phyloP scores from a whole-genome alignment of 257 asterid species.

The Lithospermum erythrorhizon region DNA sequence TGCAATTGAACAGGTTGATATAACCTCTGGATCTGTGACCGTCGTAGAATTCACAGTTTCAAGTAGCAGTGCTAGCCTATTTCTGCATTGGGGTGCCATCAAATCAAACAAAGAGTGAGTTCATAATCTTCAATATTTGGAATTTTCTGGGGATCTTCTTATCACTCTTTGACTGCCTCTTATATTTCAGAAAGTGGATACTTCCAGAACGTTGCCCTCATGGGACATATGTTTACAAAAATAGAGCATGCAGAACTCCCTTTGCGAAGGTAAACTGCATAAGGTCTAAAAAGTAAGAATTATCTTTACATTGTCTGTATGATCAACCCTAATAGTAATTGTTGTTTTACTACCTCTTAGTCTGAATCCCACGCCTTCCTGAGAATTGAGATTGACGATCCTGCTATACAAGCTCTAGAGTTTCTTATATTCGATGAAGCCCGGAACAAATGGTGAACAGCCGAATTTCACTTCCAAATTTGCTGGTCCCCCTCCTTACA shows the following conservation, averaged over 20 bases:
- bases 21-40: conserved; percentile 37
- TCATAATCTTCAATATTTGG: conserved; percentile 6
- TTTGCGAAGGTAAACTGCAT: conserved; percentile 60
- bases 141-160: neutral
- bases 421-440: conserved; percentile 81
- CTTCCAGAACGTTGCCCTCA: conserved; percentile 69
- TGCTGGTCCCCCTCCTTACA: neutral
- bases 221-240: conserved; percentile 68
- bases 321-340: neutral
- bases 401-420: conserved; percentile 76
- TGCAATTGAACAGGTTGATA: conserved; percentile 62
- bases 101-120: conserved; percentile 46
- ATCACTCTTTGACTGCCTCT: conserved; percentile 1
- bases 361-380: conserved; percentile 59
- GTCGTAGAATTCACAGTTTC: conserved; percentile 49
- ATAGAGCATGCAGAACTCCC: conserved; percentile 80
- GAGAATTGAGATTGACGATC: conserved; percentile 77
- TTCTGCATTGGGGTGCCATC: conserved; percentile 93
- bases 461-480: conserved; percentile 1
- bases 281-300: conserved; percentile 4
- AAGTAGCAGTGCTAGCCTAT: conserved; percentile 36
- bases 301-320: conserved; percentile 12
- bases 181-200: conserved; percentile 54
- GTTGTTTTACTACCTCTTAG: conserved; percentile 25
- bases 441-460: conserved; percentile 65